Evolutionary conservation across 2,329 filamentous ascomycete genomes (phyloP).

Genomic region (Akanthomyces uredinophilus): DNA sequence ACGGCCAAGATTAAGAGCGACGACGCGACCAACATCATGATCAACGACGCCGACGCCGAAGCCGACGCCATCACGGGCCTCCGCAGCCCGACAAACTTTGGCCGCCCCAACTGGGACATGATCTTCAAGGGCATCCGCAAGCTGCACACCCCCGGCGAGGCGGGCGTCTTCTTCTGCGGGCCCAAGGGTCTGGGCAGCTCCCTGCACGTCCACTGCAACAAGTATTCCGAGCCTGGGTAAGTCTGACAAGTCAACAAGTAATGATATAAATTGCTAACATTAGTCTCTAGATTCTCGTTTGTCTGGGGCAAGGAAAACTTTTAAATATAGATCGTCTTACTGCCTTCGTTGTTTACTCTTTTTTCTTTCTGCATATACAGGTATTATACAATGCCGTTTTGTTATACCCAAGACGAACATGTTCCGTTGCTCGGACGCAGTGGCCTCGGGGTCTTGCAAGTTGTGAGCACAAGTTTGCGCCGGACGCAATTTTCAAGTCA

Average conservation of each 20-base stretch:
- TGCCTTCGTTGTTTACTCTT: background rate
- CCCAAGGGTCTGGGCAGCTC: conserved; percentile 73
- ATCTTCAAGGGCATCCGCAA: conserved; percentile 80
- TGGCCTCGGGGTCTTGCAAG: background rate
- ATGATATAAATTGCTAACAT: conserved; percentile 14
- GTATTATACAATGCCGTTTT: background rate
- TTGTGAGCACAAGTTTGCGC: conserved; percentile 10
- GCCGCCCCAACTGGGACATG: conserved; percentile 84
- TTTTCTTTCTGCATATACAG: conserved; percentile 1
- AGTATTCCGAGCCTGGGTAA: conserved; percentile 77
- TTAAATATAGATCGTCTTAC: conserved; percentile 28
- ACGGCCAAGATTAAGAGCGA: conserved; percentile 83
- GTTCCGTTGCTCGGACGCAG: background rate
- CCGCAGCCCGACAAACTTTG: conserved; percentile 78
- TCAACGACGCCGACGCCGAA: conserved; percentile 80
- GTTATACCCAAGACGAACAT: conserved; percentile 3
- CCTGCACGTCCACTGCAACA: conserved; percentile 79
- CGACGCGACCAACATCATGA: conserved; percentile 88
- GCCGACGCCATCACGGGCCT: conserved; percentile 81
- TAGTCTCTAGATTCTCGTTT: conserved; percentile 50
- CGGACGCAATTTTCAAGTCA: conserved; percentile 12
- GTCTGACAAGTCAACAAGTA: conserved; percentile 23
- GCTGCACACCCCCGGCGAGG: conserved; percentile 67
- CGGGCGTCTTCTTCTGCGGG: conserved; percentile 80
- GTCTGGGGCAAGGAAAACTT: conserved; percentile 69